Percentiles rank a stretch among this genome's conserved stretches.
Conservation (phyloP, 2,329 filamentous ascomycete genomes). For the Neofusicoccum kwambonambiense region DNA sequence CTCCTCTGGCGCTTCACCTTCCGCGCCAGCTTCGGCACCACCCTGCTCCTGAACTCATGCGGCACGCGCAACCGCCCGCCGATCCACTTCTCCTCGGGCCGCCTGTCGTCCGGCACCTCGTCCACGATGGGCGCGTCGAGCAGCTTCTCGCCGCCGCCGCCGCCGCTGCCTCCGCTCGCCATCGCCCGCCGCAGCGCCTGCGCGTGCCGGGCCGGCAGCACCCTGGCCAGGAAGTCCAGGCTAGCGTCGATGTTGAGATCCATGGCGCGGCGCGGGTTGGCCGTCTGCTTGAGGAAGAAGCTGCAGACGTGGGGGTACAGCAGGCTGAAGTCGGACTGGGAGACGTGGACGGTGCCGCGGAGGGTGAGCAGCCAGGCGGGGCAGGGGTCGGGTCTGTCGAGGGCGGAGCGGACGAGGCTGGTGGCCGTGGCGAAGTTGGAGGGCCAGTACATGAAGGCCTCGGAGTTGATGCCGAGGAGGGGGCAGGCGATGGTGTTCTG, state of each 20-base stretch:
- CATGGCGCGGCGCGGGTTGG: constrained; percentile 62
- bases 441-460: constrained; percentile 70
- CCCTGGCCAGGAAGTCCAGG: constrained; percentile 60
- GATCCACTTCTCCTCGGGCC: constrained; percentile 59
- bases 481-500: constrained; percentile 49
- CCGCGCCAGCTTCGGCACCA: constrained; percentile 46
- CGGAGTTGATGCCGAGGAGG: constrained; percentile 63
- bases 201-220: constrained; percentile 50
- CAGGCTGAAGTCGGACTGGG: constrained; percentile 65
- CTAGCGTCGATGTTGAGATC: constrained; percentile 63
- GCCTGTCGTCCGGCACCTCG: constrained; percentile 52
- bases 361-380: constrained; percentile 49
- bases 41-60: constrained; percentile 55
- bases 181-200: constrained; percentile 29
- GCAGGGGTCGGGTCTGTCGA: constrained; percentile 27
- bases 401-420: constrained; percentile 57
- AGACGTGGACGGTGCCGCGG: constrained; percentile 63
- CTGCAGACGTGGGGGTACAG: constrained; percentile 61
- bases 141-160: constrained; percentile 50
- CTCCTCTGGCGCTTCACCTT: constrained; percentile 36
- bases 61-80: constrained; percentile 58
- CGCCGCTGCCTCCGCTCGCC: constrained; percentile 33
- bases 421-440: constrained; percentile 61
- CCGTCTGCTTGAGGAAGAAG: constrained; percentile 60
- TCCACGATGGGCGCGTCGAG: constrained; percentile 47